Evolutionary conservation across 2,329 filamentous ascomycete species (phyloP), one percentile per base, ranked within the genome.

Genomic region (Emericellopsis atlantica): DNA sequence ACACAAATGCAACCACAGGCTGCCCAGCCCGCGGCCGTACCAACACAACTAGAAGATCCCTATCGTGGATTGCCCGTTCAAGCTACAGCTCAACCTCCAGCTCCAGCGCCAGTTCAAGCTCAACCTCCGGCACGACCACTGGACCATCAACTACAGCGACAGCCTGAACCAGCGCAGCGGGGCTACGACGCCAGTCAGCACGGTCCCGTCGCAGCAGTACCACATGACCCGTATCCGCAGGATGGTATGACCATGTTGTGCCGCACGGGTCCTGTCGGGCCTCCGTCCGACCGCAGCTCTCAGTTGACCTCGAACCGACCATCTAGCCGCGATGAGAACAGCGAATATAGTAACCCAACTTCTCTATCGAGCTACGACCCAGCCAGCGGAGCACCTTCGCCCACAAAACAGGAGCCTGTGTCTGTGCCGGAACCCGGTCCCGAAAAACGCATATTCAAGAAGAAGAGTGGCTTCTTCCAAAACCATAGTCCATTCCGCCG

Each of bases 161-260:
- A 48, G 36, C 49, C 51, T 11, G 40, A 43, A 11, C 14, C 45
- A 6, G 40, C 43, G 11, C 48, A 54, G 31, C 45, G 47, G 31
- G 45, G 52, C 22, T 63, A 61, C 38, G 74, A 78, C 44, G 49
- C 58, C 32, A 67, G 64, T 42, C 79, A 88, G 47, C 56, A 62
- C 37, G 73, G 72, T 4, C 71, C 79, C 21, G 76, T 85, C 44
- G 70, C 79, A 4, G 63, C 76, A 12, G 75, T 94, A 3, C 88
- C 90, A 12, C 88, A 95, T 52, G 93, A 96, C 51, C 87, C 92
- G 9, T 95, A 95, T 56, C 89, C 90, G 0, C 77, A 83, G 59
- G 90, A 96, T 56, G 90, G 89, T 5, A 96, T 96, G 88, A 95
- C 90, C 0, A 94, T 96, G 76, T 82, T 95, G 46, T 96, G 90